Percentiles rank a stretch among this genome's conserved stretches.
Conservation (phyloP, 805 yeast species). For the Starmera quercuum region DNA sequence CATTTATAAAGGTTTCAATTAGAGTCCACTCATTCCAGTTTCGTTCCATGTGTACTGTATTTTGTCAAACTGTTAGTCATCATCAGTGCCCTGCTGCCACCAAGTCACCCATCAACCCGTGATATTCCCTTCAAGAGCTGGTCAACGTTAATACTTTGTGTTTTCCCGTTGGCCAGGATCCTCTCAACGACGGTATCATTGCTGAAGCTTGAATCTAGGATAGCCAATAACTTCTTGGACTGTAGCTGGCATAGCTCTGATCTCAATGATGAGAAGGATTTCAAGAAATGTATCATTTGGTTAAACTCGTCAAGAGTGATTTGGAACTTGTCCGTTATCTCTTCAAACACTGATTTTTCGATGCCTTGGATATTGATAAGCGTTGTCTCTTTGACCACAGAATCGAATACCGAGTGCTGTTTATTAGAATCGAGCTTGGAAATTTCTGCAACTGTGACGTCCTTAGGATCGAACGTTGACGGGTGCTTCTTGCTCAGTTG, state of each 20-base stretch:
- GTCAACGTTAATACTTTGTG: slow-evolving; percentile 21
- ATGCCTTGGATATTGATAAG: slow-evolving; percentile 8
- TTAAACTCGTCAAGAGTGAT: slow-evolving; percentile 14
- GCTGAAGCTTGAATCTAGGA: slow-evolving; percentile 36
- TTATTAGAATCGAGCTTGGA: slow-evolving; percentile 11
- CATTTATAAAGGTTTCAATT: slow-evolving; percentile 38
- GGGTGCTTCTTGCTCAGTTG: slow-evolving; percentile 7
- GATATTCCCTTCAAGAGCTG: slow-evolving; percentile 28
- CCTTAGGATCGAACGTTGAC: slow-evolving; percentile 1
- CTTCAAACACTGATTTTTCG: slow-evolving; percentile 8
- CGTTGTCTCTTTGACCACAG: slow-evolving; percentile 12
- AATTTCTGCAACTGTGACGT: slow-evolving; percentile 4
- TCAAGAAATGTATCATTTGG: slow-evolving; percentile 14
- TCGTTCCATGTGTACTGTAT: too few relatives aligned
- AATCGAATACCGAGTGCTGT: slow-evolving; percentile 5
- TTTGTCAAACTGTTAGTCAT: too few relatives aligned
- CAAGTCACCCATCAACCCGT: slow-evolving; percentile 11
- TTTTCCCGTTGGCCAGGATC: slow-evolving; percentile 13
- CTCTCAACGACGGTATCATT: slow-evolving; percentile 29
- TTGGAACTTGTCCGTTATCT: slow-evolving; percentile 10
- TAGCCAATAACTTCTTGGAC: slow-evolving; percentile 36
- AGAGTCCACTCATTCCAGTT: neutral
- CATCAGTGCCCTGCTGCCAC: neutral
- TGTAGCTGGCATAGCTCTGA: slow-evolving; percentile 22
- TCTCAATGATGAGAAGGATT: slow-evolving; percentile 12